Evolutionary conservation across 2,329 filamentous ascomycete genomes (phyloP), one percentile per base, ranked within the genome.

Genomic region (Cercospora citrullina): DNA sequence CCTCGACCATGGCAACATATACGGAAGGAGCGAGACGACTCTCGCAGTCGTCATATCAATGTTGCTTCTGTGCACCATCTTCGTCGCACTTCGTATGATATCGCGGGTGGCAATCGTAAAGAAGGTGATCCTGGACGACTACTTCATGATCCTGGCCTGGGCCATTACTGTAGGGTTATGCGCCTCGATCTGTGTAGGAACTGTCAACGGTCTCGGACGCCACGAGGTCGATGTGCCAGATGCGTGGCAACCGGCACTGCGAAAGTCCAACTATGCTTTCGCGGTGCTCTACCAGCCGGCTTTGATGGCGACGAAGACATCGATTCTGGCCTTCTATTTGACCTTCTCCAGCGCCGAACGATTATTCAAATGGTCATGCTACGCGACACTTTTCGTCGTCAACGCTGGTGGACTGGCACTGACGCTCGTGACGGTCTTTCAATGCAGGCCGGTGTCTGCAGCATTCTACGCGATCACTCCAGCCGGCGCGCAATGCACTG

Each of bases 301-400:
- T 3, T 84, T 97, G 65, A 96, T 96, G 92, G 89, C 91, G 2
- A 93, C 92, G 61, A 97, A 97, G 81, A 93, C 92, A 0, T 96
- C 93, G n/a, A 92, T 97, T 74, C 84, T 97, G 67, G 85, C 95
- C 63, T 97, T 97, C 79, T 97, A 96, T 80, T 84, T 97, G 60
- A 90, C 90, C 48, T 84, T 97, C 59, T 91, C 92, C 28, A 90
- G 90, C 74, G 91, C 92, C 68, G 89, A 96, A 72, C 87, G 88
- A 70, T 84, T 94, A 60, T 90, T 97, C 72, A 88, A 91, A 68
- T 87, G 90, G 80, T 89, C 90, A n/a, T 95, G 92, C n/a, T 93
- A 93, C 83, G 83, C 86, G 4, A 93, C 91, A 0, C 82, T 97
- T 1, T 84, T 83, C 59, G 85, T 96, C 23, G 93, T 97, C 77